These are phyloP conservation scores for Aegilops sharonensis DNA, from an alignment of 176 grass and related monocot genomes.

Conservation along the genomic window DNA sequence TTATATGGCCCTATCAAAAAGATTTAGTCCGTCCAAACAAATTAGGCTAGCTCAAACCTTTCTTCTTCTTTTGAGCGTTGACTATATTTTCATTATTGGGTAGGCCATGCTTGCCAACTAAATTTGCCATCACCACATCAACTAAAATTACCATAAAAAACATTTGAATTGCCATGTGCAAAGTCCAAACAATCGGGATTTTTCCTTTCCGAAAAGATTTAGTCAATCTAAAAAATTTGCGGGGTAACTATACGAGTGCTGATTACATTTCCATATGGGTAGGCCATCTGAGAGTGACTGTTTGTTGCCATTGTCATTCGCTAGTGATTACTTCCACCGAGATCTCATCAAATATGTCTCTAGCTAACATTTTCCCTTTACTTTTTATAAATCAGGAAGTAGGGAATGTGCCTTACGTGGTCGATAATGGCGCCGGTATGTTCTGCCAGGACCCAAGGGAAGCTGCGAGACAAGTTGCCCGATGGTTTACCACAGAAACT, in stretches of 20 bases:
- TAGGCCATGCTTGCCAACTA: too few relatives aligned
- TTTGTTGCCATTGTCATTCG: neutral
- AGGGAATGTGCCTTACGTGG: constrained; percentile 79
- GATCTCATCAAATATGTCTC: neutral
- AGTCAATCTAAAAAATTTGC: neutral
- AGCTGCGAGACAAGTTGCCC: constrained; percentile 54
- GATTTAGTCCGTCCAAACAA: neutral
- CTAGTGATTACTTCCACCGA: neutral
- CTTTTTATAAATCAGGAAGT: constrained; percentile 51
- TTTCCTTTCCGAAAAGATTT: too few relatives aligned
- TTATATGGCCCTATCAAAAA: neutral
- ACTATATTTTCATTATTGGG: too few relatives aligned
- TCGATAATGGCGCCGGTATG: constrained; percentile 72
- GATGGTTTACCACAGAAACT: constrained; percentile 50
- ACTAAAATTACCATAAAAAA: too few relatives aligned
- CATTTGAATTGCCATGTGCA: too few relatives aligned
- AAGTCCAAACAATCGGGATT: too few relatives aligned
- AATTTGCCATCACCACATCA: too few relatives aligned
- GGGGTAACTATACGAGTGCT: neutral
- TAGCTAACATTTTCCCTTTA: neutral
- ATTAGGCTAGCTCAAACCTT: neutral
- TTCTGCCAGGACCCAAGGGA: constrained; percentile 62
- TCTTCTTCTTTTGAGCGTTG: too few relatives aligned
- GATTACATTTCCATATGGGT: neutral
- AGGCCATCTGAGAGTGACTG: neutral